Base-by-base conservation (phyloP, 1,139 yeast genomes). In the Kodamaea sp. region DNA sequence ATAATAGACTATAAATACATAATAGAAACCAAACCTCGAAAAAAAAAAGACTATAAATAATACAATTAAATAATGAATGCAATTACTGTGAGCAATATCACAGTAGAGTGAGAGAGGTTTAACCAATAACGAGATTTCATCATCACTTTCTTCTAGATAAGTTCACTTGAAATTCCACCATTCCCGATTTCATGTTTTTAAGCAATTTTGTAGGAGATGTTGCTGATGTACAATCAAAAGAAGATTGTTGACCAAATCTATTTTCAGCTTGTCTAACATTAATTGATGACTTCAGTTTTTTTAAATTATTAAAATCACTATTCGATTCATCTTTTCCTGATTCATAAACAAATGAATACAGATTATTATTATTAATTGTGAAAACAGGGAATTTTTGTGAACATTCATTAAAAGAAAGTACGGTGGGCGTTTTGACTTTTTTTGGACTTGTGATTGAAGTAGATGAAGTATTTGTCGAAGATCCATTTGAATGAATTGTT, bases 131-230 rank as follows among this genome's bases (percentile, higher is more conserved):
- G 11, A n/a, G n/a, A 15, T 36, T 7, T 32, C 34, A 22, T 22
- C 25, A 15, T 24, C 27, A 23, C 35, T 28, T 31, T 34, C 35
- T 38, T 8, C 31, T 35, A 32, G 40, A 37, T 33, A 55, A 41
- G 29, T 65, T 54, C 22, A 68, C 50, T 50, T 66, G 70, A 45
- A 68, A 68, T 46, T 63, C 65, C 29, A 58, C 55, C 49, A 67
- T 59, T 5, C 73, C 72, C 11, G 67, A 58, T 44, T 65, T 59
- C 66, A 67, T 63, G 45, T 54, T 60, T 47, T 63, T 58, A 36
- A 58, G 45, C 4, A 50, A 47, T 33, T 25, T 31, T 37, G 27
- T 39, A 31, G 52, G 45, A 12, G 45, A 33, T 29, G 29, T 38
- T n/a, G 36, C 23, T 15, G 20, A 15, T 15, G 20, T 15, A 15